phyloP scores from a whole-genome alignment of 2,329 filamentous ascomycete genomes.

The Penicillium verrucosum region DNA sequence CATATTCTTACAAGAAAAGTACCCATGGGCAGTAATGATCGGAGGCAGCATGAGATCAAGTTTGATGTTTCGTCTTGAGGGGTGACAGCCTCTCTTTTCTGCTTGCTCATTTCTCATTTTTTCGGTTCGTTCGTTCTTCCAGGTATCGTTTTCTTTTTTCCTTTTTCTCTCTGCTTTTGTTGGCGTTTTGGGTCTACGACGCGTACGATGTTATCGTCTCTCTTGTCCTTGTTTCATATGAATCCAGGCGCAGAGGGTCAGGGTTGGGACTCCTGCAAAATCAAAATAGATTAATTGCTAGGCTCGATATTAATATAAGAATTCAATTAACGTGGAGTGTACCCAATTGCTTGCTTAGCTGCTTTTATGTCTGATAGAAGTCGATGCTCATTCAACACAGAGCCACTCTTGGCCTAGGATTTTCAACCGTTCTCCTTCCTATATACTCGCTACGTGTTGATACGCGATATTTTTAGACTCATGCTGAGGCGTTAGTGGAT shows the following conservation, averaged over 20 bases:
- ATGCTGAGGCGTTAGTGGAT: not conserved
- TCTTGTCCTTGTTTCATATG: slow-evolving; percentile 22
- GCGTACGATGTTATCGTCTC: slow-evolving; percentile 29
- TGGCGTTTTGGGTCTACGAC: slow-evolving; percentile 32
- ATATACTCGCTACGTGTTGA: not conserved
- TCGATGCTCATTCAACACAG: not conserved
- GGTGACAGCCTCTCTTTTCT: slow-evolving; percentile 3
- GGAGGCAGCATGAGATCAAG: slow-evolving; percentile 9
- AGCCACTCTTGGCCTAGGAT: not conserved
- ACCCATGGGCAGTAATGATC: slow-evolving; percentile 14
- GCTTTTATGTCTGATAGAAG: not conserved
- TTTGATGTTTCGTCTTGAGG: not conserved
- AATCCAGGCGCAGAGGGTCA: slow-evolving; percentile 16
- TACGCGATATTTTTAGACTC: not conserved
- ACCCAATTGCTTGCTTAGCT: not conserved
- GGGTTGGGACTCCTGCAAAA: slow-evolving; percentile 21
- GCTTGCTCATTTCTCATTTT: slow-evolving; percentile 10
- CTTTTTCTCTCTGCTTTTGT: slow-evolving; percentile 21
- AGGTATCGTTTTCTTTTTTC: slow-evolving; percentile 7
- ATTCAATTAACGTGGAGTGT: slow-evolving; percentile 1
- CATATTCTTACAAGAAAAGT: slow-evolving; percentile 14
- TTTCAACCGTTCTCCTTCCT: not conserved
- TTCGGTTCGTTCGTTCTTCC: slow-evolving; percentile 11
- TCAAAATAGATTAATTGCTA: slow-evolving; percentile 28
- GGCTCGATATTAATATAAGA: slow-evolving; percentile 24